These are phyloP conservation scores for Oryza meridionalis DNA, from an alignment of 176 grass and related monocot species.

Conservation along the genomic window DNA sequence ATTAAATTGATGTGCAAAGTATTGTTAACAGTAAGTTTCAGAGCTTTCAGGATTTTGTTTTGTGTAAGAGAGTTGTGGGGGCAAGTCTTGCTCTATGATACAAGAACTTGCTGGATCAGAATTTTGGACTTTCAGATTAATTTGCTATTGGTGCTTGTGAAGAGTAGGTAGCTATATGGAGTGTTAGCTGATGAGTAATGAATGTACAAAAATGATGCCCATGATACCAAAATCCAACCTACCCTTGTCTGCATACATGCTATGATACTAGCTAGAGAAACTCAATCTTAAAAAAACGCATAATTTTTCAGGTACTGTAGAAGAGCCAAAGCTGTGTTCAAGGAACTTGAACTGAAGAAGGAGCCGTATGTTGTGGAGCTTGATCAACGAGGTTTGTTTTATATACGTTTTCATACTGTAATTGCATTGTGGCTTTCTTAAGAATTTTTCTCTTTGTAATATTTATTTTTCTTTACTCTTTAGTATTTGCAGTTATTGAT, in stretches of 20 bases:
- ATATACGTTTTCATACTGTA: neutral
- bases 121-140: neutral
- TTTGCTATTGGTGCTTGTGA: neutral
- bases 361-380: slow-evolving; percentile 72
- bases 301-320: slow-evolving; percentile 60
- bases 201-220: neutral
- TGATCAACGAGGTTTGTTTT: slow-evolving; percentile 64
- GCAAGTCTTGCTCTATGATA: neutral
- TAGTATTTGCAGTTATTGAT: neutral
- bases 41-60: neutral
- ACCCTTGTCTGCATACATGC: neutral
- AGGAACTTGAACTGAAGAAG: slow-evolving; percentile 63
- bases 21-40: neutral
- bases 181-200: neutral
- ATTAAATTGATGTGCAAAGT: neutral
- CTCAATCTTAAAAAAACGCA: neutral
- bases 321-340: slow-evolving; percentile 69
- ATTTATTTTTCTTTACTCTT: neutral
- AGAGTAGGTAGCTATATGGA: neutral
- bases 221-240: neutral
- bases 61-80: neutral
- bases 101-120: neutral
- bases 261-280: neutral
- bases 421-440: neutral
- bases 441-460: neutral